Evolutionary conservation across 352 stramenopile genomes (phyloP).

Genomic region (Phytophthora idaei): DNA sequence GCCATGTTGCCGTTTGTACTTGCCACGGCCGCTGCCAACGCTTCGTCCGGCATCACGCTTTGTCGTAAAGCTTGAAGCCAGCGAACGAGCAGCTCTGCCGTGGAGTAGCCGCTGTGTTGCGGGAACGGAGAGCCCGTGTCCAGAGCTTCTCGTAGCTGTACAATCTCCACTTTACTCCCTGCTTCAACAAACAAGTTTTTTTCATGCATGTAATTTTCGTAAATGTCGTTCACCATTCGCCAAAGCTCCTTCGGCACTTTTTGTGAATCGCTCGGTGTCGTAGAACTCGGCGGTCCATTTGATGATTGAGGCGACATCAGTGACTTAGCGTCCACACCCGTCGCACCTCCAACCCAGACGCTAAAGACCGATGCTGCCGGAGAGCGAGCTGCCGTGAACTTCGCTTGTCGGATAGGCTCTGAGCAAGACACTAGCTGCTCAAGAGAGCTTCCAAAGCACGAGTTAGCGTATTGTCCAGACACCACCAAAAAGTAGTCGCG

Average conservation of each 20-base stretch:
- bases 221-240: constrained; percentile 97
- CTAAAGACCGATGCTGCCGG: constrained; percentile 50
- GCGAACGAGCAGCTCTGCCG: constrained; percentile 88
- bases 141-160: constrained; percentile 88
- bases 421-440: constrained; percentile 93
- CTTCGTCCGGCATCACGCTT: constrained; percentile 88
- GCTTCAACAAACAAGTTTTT: constrained; percentile 87
- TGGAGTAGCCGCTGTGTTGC: constrained; percentile 86
- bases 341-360: constrained; percentile 43
- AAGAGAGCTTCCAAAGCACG: constrained; percentile 95
- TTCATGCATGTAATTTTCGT: constrained; percentile 73
- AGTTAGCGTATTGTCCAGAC: constrained; percentile 90
- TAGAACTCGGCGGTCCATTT: constrained; percentile 42
- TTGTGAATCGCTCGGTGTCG: constrained; percentile 38
- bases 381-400: constrained; percentile 31
- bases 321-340: constrained; percentile 35
- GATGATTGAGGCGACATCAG: constrained; percentile 31
- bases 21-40: constrained; percentile 71
- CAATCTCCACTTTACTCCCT: constrained; percentile 69
- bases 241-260: constrained; percentile 98
- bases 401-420: constrained; percentile 84
- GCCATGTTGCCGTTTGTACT: constrained; percentile 75
- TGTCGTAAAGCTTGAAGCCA: constrained; percentile 92
- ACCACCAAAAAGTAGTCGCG: constrained; percentile 96
- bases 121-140: constrained; percentile 92